Conservation (phyloP, 257 asterid genomes). For the Gynochthodes officinalis region DNA sequence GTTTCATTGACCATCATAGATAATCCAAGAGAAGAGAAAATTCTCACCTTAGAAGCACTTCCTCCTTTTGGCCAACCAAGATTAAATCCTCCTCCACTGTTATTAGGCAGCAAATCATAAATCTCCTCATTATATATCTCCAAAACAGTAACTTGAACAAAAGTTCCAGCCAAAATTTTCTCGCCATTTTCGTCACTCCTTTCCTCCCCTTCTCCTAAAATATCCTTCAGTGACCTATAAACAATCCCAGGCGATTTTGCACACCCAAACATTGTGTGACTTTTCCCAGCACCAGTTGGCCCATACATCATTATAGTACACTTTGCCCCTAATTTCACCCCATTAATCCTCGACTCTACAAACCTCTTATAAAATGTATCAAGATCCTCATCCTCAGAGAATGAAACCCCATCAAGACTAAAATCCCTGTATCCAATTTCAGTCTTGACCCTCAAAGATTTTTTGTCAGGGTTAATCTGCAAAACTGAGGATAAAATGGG, state of each 20-base stretch:
- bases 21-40: neutral
- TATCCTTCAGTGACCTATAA: constrained; percentile 70
- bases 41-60: constrained; percentile 67
- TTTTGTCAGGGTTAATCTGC: constrained; percentile 46
- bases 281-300: constrained; percentile 93
- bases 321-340: constrained; percentile 72
- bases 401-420: constrained; percentile 72
- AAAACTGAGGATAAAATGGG: constrained; percentile 34
- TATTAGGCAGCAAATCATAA: constrained; percentile 64
- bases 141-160: constrained; percentile 86
- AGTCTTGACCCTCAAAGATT: constrained; percentile 62
- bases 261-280: constrained; percentile 94
- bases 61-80: constrained; percentile 78
- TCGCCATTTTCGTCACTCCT: constrained; percentile 37
- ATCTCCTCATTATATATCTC: constrained; percentile 95
- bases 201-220: constrained; percentile 55
- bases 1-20: neutral
- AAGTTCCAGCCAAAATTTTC: constrained; percentile 48
- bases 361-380: constrained; percentile 70
- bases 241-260: constrained; percentile 77
- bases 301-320: constrained; percentile 99
- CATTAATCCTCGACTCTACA: constrained; percentile 71
- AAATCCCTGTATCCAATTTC: constrained; percentile 85
- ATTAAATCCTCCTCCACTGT: constrained; percentile 63
- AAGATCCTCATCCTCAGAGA: constrained; percentile 74